Evolutionary conservation across 208 protist species (phyloP).

Genomic region (Leishmania amazonensis): DNA sequence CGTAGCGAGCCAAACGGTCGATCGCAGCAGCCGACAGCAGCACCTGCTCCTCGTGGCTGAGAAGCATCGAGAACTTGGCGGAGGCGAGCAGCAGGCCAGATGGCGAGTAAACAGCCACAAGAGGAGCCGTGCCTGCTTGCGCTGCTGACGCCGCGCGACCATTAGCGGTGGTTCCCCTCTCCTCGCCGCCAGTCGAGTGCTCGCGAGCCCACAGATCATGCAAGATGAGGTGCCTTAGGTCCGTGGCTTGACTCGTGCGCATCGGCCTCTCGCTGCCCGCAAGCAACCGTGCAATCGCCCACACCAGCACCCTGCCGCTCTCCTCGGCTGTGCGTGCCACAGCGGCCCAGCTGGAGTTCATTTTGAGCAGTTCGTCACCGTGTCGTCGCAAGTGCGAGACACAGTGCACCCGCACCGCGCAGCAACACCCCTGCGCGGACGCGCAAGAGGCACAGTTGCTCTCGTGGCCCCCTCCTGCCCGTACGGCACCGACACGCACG

Average conservation of each 20-base stretch:
- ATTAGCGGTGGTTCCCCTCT: neutral
- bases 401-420: slow-evolving; percentile 1
- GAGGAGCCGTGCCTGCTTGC: neutral
- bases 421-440: neutral
- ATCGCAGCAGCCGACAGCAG: slow-evolving; percentile 53
- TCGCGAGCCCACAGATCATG: slow-evolving; percentile 13
- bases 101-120: slow-evolving; percentile 59
- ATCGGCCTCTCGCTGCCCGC: slow-evolving; percentile 6
- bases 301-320: slow-evolving; percentile 9
- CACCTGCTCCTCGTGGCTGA: slow-evolving; percentile 44
- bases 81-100: slow-evolving; percentile 62
- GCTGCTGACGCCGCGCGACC: neutral
- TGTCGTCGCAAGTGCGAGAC: slow-evolving; percentile 5
- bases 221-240: slow-evolving; percentile 15
- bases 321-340: slow-evolving; percentile 24
- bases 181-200: neutral
- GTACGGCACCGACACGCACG: neutral
- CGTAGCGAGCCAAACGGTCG: slow-evolving; percentile 37
- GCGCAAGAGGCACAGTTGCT: neutral
- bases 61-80: slow-evolving; percentile 29
- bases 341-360: slow-evolving; percentile 17
- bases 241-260: neutral
- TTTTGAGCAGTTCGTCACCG: neutral
- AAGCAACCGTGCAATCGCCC: slow-evolving; percentile 13
- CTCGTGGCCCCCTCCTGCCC: neutral